These are phyloP conservation scores for Amanita muscaria DNA, from an alignment of 768 basidiomycete genomes.

Conservation along the genomic window DNA sequence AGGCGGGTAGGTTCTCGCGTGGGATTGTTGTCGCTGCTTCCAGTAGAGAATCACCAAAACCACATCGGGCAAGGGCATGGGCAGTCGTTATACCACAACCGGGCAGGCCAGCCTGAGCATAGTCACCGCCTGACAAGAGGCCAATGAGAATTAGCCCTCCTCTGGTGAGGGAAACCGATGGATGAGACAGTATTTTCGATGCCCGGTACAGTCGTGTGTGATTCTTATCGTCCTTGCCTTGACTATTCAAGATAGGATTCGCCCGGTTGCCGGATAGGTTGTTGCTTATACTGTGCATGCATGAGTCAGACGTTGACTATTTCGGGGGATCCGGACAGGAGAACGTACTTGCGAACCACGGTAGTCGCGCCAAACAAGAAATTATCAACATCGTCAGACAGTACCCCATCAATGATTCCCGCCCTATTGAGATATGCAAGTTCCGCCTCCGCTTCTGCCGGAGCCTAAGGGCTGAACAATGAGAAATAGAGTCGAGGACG, in stretches of 20 bases:
- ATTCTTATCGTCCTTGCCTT: slow-evolving; percentile 68
- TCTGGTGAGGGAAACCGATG: slow-evolving; percentile 41
- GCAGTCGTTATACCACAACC: slow-evolving; percentile 67
- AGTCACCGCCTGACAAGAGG: slow-evolving; percentile 86
- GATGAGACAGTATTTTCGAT: slow-evolving; percentile 31
- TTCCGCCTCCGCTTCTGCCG: slow-evolving; percentile 93
- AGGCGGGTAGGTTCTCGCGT: slow-evolving; percentile 36
- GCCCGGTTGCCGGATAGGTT: slow-evolving; percentile 65
- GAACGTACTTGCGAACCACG: slow-evolving; percentile 74
- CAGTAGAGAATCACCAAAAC: slow-evolving; percentile 65
- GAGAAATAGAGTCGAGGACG: slow-evolving; percentile 16
- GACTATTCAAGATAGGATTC: slow-evolving; percentile 53
- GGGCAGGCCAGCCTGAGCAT: slow-evolving; percentile 60
- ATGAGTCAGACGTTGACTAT: too few species aligned
- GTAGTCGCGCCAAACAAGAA: slow-evolving; percentile 81
- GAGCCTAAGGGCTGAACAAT: slow-evolving; percentile 47
- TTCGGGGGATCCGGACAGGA: slow-evolving; percentile 5
- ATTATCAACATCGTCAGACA: slow-evolving; percentile 92
- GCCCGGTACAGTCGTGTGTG: slow-evolving; percentile 44
- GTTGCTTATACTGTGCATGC: slow-evolving; percentile 66
- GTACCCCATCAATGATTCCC: slow-evolving; percentile 78
- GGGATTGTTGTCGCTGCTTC: slow-evolving; percentile 45
- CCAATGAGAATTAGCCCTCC: slow-evolving; percentile 79
- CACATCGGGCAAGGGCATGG: slow-evolving; percentile 70
- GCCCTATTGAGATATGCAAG: slow-evolving; percentile 77